A percentile compares a stretch with the other conserved stretches of the same genome.
These are phyloP conservation scores for Hericium coralloides DNA, from an alignment of 768 basidiomycete species.

Conservation along the genomic window DNA sequence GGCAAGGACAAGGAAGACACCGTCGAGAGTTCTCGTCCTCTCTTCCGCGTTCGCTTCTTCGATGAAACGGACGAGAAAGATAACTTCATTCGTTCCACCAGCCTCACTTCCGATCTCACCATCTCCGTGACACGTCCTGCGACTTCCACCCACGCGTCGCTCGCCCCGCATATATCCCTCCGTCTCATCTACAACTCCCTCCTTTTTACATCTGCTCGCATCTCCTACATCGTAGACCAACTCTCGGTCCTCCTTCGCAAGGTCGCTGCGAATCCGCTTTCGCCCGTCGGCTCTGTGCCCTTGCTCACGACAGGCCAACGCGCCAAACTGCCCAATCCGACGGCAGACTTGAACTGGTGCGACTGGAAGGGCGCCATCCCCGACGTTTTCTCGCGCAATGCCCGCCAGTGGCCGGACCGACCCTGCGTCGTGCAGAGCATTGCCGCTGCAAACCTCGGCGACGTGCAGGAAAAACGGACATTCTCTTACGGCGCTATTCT, in stretches of 20 bases:
- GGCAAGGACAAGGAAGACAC: conserved; percentile 55
- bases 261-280: conserved; percentile 56
- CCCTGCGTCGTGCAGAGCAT: conserved; percentile 83
- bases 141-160: conserved; percentile 53
- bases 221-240: conserved; percentile 76
- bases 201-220: conserved; percentile 74
- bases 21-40: conserved; percentile 41
- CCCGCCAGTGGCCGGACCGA: conserved; percentile 67
- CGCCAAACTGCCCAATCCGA: conserved; percentile 69
- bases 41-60: conserved; percentile 96
- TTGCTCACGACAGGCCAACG: conserved; percentile 68
- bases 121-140: conserved; percentile 76
- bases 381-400: conserved; percentile 88
- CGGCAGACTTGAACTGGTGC: conserved; percentile 90
- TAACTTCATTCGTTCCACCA: conserved; percentile 70
- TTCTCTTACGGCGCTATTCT: conserved; percentile 81
- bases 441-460: conserved; percentile 28
- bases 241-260: conserved; percentile 71
- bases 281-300: conserved; percentile 70
- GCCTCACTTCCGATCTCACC: conserved; percentile 86
- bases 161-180: conserved; percentile 70
- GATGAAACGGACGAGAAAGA: conserved; percentile 79
- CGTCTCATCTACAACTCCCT: conserved; percentile 92
- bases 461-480: conserved; percentile 42
- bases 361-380: conserved; percentile 97